Evolutionary conservation across 257 asterid species (phyloP), one percentile per base, ranked within the genome.

Genomic region (Jacaranda copaia): DNA sequence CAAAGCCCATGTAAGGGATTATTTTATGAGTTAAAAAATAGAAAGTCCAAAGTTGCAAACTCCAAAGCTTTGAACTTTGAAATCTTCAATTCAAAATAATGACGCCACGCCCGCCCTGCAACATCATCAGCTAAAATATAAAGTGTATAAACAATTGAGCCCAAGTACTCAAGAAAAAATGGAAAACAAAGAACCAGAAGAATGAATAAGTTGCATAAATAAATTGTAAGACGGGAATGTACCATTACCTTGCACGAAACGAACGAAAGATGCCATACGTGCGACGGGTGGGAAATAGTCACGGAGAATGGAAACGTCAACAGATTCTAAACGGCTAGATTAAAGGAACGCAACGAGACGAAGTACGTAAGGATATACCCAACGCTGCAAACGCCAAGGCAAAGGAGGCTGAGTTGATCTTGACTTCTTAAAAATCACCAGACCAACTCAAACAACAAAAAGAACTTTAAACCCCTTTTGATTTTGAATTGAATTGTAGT

Each of bases 191-290:
- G 4, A 40, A 19, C 0, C 19, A 12, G 6, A 19, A 38, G 10
- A 19, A 13, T 4, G 5, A 38, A 57, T 18, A 38, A 61, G 25
- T 59, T 36, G 3, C n/a, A 68, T 12, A 56, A 32, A 8, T 16
- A 55, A 51, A n/a, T 42, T 43, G 5, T 5, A 45, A 8, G 12
- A 81, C 14, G 52, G 20, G 18, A 68, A 13, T 8, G 13, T 36
- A 58, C 3, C 49, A 52, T 35, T 75, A 67, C 79, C 73, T 32
- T 75, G 43, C 61, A 43, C 45, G 78, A 16, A 46, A 46, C 46
- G 25, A 58, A 68, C 35, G 52, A n/a, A 56, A 70, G 51, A 55
- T 56, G 55, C 56, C 67, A 60, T 2, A 32, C 5, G 42, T 60
- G 32, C 43, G 57, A 5, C 16, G 16, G 18, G 3, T 18, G 57